Conservation (phyloP, 305 asterid genomes). For the Fraxinus greggii region DNA sequence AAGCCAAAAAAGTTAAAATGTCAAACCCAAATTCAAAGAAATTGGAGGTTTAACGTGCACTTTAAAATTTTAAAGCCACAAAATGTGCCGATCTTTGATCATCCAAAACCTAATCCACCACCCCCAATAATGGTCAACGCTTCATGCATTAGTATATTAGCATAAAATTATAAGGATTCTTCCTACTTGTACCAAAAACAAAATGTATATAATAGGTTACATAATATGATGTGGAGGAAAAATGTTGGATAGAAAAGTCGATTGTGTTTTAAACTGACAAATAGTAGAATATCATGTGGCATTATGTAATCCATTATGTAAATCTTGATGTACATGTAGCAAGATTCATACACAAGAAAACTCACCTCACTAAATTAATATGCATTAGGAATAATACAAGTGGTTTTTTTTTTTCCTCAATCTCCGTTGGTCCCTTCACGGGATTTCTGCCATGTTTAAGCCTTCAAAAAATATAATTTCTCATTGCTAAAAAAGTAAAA, state of each 20-base stretch:
- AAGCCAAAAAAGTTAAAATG: background rate
- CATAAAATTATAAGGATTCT: background rate
- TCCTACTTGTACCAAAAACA: too few species aligned
- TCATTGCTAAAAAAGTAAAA: background rate
- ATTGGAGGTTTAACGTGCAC: slow-evolving; percentile 20
- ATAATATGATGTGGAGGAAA: too few species aligned
- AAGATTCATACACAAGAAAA: background rate
- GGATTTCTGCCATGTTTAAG: slow-evolving; percentile 20
- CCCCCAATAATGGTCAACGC: slow-evolving; percentile 27
- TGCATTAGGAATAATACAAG: slow-evolving; percentile 8
- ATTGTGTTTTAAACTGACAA: too few species aligned
- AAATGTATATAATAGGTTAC: too few species aligned
- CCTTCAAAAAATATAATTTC: slow-evolving; percentile 21
- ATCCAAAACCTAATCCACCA: background rate
- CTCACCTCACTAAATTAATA: background rate
- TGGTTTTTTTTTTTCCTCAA: background rate
- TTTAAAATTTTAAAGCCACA: slow-evolving; percentile 8
- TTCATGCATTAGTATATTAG: background rate
- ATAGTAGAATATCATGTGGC: too few species aligned
- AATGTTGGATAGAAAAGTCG: too few species aligned
- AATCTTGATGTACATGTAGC: background rate
- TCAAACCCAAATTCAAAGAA: background rate
- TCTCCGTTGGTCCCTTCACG: slow-evolving; percentile 24
- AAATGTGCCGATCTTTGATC: background rate
- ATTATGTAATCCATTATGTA: too few species aligned